phyloP scores from a whole-genome alignment of 2,329 filamentous ascomycete genomes.

The Tolypocladium nubicola region DNA sequence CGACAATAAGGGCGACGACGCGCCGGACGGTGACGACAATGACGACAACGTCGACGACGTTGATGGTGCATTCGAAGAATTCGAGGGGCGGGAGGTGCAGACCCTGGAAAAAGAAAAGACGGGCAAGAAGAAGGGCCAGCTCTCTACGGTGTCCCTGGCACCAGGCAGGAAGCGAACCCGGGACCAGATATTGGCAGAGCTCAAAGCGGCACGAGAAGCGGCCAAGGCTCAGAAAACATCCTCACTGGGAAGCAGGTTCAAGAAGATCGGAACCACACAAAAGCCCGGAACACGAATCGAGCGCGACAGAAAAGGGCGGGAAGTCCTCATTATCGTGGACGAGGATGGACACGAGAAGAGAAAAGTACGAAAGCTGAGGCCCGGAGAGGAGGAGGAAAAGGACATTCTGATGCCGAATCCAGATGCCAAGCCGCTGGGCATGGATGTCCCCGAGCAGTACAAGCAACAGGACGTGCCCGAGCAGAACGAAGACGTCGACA shows the following conservation, averaged over 20 bases:
- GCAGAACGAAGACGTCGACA: conserved; percentile 48
- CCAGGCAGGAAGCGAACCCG: conserved; percentile 52
- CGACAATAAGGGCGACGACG: not conserved
- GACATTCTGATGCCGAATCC: conserved; percentile 44
- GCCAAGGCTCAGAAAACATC: conserved; percentile 44
- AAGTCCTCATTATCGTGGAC: conserved; percentile 55
- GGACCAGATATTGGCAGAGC: conserved; percentile 56
- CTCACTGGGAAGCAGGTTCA: conserved; percentile 48
- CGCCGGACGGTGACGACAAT: not conserved
- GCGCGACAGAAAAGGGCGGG: conserved; percentile 47
- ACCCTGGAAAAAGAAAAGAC: conserved; percentile 39
- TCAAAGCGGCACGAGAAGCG: conserved; percentile 52
- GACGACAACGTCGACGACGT: conserved; percentile 25
- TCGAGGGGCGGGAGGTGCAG: conserved; percentile 45
- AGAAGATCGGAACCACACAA: conserved; percentile 49
- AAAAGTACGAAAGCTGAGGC: conserved; percentile 46
- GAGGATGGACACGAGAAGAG: conserved; percentile 57
- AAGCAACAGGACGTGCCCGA: conserved; percentile 33
- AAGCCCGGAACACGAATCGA: conserved; percentile 48
- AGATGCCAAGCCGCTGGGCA: conserved; percentile 47
- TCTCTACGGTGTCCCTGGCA: conserved; percentile 40
- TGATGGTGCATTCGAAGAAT: conserved; percentile 55
- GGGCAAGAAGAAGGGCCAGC: conserved; percentile 49
- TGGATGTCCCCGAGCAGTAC: conserved; percentile 54
- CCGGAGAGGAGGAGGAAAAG: conserved; percentile 22